phyloP scores from a whole-genome alignment of 306 rosid genomes.

The Begonia fuchsioides region DNA sequence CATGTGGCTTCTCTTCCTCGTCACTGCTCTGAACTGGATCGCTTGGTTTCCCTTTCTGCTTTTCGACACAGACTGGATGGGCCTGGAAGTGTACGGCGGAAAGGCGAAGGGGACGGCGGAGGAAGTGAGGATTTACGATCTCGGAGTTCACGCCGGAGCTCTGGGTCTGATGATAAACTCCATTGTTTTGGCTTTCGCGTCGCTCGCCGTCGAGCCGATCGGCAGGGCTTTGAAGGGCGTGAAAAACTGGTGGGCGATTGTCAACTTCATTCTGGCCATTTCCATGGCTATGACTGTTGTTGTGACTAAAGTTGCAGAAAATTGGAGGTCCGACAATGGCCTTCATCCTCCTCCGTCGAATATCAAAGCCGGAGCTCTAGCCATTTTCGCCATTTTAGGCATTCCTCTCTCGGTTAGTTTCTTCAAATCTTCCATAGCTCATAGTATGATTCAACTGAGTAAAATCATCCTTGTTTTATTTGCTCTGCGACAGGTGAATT shows the following conservation, averaged over 20 bases:
- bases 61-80: slow-evolving; percentile 97
- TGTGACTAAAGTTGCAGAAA: slow-evolving; percentile 45
- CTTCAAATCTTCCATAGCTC: no score
- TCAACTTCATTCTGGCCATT: slow-evolving; percentile 44
- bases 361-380: slow-evolving; percentile 43
- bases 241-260: slow-evolving; percentile 64
- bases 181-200: slow-evolving; percentile 39
- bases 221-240: slow-evolving; percentile 54
- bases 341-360: slow-evolving; percentile 20
- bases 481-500: slow-evolving; percentile 79
- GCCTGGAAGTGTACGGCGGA: slow-evolving; percentile 75
- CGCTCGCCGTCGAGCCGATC: slow-evolving; percentile 33
- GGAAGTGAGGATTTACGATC: slow-evolving; percentile 25
- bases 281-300: slow-evolving; percentile 37
- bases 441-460: no score
- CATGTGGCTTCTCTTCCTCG: slow-evolving; percentile 59
- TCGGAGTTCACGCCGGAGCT: slow-evolving; percentile 61
- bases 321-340: slow-evolving; percentile 2
- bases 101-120: slow-evolving; percentile 15
- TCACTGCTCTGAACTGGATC: slow-evolving; percentile 74
- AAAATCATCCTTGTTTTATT: no score
- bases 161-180: slow-evolving; percentile 73
- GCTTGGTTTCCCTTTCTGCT: slow-evolving; percentile 86
- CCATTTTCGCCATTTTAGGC: slow-evolving; percentile 57
- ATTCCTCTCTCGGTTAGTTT: slow-evolving; percentile 54